These are phyloP conservation scores for Colletotrichum australisinense DNA, from an alignment of 2,329 filamentous ascomycete species.

Conservation along the genomic window DNA sequence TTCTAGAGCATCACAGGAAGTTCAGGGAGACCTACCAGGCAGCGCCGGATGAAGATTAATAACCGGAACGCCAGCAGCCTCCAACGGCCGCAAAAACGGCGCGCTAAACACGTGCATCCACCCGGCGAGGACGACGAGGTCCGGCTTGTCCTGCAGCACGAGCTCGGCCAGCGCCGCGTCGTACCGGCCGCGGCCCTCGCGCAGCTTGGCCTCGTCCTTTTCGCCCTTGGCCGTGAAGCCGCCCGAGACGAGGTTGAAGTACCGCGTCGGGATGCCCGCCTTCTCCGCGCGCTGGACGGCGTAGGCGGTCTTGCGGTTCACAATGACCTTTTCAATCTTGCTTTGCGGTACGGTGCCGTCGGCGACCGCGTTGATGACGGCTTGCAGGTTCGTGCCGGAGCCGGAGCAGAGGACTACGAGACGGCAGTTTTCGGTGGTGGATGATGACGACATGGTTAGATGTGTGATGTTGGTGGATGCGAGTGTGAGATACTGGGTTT, in stretches of 20 bases:
- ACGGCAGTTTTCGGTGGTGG: conserved; percentile 48
- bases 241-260: conserved; percentile 84
- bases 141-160: conserved; percentile 73
- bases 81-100: conserved; percentile 76
- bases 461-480: background rate
- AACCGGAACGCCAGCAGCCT: conserved; percentile 70
- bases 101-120: conserved; percentile 88
- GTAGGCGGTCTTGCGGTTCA: conserved; percentile 61
- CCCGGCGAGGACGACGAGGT: conserved; percentile 84
- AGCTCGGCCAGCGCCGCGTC: conserved; percentile 79
- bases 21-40: conserved; percentile 57
- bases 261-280: conserved; percentile 76
- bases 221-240: conserved; percentile 71
- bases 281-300: conserved; percentile 53
- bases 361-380: conserved; percentile 66
- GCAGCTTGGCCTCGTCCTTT: conserved; percentile 64
- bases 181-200: conserved; percentile 73
- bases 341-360: conserved; percentile 52
- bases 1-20: no score
- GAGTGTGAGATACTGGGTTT: background rate
- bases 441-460: conserved; percentile 1
- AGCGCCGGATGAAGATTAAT: conserved; percentile 88
- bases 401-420: conserved; percentile 79
- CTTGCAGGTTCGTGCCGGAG: conserved; percentile 83
- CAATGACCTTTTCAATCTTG: conserved; percentile 58